Evolutionary conservation across 192 early-diverging fungal genomes (phyloP), one percentile per base, ranked within the genome.

Genomic region (Coemansia sp.): DNA sequence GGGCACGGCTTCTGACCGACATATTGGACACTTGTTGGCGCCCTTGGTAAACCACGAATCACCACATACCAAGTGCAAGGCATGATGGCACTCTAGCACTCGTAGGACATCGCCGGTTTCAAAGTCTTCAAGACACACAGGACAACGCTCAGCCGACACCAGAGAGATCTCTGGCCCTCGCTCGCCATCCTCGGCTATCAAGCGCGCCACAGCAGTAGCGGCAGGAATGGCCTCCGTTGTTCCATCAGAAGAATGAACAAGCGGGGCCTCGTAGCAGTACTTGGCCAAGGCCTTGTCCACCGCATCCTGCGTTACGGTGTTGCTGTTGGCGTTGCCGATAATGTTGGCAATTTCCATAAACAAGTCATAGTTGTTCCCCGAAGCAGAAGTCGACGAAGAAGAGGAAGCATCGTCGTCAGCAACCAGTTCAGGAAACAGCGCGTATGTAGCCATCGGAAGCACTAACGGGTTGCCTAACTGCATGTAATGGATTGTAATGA

Each of bases 31-130:
- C 34, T 56, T 68, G 41, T 76, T 76, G 2, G 72, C 51, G 13
- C 72, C 72, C 58, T 65, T 58, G 8, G 65, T 76, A 47, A 76
- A 68, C 72, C 72, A 76, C 27, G 62, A 37, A 37, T 76, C 72
- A 17, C 72, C 72, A 40, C 72, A 76, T 41, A 25, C 25, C 42
- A 59, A 11, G 40, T 76, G 72, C 54, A 76, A 35, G 1, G 45
- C 72, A 37, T 76, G 72, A 29, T 49, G 57, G 31, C 72, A 76
- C 15, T 49, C 36, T 21, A 76, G 53, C 25, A 76, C 72, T 5
- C 72, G 52, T 35, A 76, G 50, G 11, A 49, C 38, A 3, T 76
- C 66, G 2, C 58, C 72, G 9, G 35, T 31, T 3, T 56, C 54
- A 52, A 65, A 76, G 3, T 46, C 58, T 26, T 76, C 72, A 57